Base-by-base conservation (phyloP, 2,329 filamentous ascomycete genomes). In the Pyrenophora teres region DNA sequence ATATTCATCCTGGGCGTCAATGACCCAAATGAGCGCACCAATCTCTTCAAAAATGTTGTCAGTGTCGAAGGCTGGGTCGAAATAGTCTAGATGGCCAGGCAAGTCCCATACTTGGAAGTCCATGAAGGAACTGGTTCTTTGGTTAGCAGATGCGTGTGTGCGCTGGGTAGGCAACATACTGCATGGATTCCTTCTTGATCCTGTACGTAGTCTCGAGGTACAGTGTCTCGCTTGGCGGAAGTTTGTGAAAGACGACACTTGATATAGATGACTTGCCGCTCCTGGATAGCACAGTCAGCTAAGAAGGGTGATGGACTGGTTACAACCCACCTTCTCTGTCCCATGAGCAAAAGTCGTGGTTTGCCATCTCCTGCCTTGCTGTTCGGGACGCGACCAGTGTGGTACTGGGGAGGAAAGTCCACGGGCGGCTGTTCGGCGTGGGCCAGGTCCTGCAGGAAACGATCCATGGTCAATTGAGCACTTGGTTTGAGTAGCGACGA, bases 31-130 rank as follows among this genome's bases (percentile, higher is more conserved):
- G 12, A 99, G 80, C 12, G 94, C 92, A 16, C 94, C 94, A 13
- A 96, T 90, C 68, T 93, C 92, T 62, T 91, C 89, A 74, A 99
- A 99, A 67, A 97, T 93, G 67, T 90, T 87, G 64, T 96, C 91
- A 57, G 94, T 88, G 71, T 97, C 92, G 67, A 96, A 96, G 40
- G 86, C 88, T 3, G 90, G 87, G 67, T 94, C 91, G 54, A 95
- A 87, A 66, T 96, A 95, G 76, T 97, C 90, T 59, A 97, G 85
- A 75, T 97, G 92, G 19, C 93, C 92, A 2, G 94, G 94, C 51
- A 99, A 92, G 71, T 99, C 94, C 90, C 92, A 97, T 40, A 97
- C 90, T 76, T 97, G 93, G 63, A 97, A 97, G 71, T 97, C 93
- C 92, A 97, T 97, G 72, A 99, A 97, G 3, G 94, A 97, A 63